Evolutionary conservation across 2,329 filamentous ascomycete genomes (phyloP), one percentile per base, ranked within the genome.

Genomic region (Aspergillus clavatus): DNA sequence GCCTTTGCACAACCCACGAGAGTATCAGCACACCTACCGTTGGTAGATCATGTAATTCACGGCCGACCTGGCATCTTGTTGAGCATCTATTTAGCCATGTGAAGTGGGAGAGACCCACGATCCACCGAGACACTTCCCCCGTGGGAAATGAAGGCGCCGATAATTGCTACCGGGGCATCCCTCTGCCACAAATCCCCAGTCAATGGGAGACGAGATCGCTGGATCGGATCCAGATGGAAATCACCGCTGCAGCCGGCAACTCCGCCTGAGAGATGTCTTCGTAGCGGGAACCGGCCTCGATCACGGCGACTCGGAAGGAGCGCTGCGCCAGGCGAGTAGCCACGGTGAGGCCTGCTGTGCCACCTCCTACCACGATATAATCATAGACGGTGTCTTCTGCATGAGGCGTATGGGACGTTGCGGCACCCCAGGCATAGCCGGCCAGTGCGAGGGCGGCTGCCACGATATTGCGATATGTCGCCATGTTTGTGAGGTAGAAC

Each of bases 31-130:
- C 3, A 19, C 18, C 7, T 48, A 59, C 54, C 57, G 52, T 45
- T 64, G 61, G 40, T 64, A 64, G n/a, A 54, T 47, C 57, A 61
- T 59, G 7, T 48, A 58, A 38, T 64, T 64, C 29, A 58, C 38
- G 3, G 61, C 58, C 3, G 59, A 63, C 2, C 59, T 57, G 24
- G 7, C 10, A 10, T 16, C 38, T 16, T 22, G 19, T 8, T 14
- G n/a, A 46, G n/a, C 36, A 19, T 21, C 11, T 39, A 27, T 10
- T 12, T 10, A 16, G 10, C 8, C 16, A 5, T 6, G 14, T 11
- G 12, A 23, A 26, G n/a, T 3, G 14, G 8, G 18, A 5, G 24
- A 7, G 6, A 48, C 56, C 39, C 45, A 55, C 50, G 58, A 61
- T 43, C 60, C 60, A 10, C 60, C 59, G 2, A 62, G 43, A 26